Evolutionary conservation across 768 basidiomycete genomes (phyloP).

Genomic region (Leccinum boreale): DNA sequence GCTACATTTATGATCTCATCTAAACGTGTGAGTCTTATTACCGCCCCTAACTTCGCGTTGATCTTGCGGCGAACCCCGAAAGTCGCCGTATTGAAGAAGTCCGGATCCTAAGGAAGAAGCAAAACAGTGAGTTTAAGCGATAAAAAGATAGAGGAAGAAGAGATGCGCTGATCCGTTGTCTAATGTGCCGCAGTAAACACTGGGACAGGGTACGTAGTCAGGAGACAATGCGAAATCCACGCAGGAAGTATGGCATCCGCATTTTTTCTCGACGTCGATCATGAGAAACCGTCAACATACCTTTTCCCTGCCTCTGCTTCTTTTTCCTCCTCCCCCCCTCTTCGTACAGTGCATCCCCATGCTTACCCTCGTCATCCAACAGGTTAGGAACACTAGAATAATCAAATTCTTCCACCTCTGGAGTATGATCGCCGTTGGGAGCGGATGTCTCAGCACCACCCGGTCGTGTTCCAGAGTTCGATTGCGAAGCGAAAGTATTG

Average conservation of each 20-base stretch:
- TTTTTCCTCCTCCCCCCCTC: conserved; percentile 42
- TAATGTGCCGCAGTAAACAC: not conserved
- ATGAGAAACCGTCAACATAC: conserved; percentile 16
- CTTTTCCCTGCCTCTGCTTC: conserved; percentile 49
- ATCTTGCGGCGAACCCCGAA: conserved; percentile 64
- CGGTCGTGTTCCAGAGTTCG: conserved; percentile 1
- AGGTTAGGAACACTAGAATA: conserved; percentile 69
- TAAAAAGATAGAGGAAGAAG: not conserved
- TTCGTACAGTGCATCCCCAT: conserved; percentile 25
- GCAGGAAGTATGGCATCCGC: not conserved
- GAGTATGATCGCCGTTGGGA: conserved; percentile 12
- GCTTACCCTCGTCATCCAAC: conserved; percentile 53
- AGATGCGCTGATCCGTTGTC: conserved; percentile 5
- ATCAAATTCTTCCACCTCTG: conserved; percentile 54
- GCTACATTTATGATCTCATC: conserved; percentile 31
- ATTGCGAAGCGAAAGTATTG: not conserved
- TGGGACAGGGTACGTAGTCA: not conserved
- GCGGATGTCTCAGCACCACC: conserved; percentile 3
- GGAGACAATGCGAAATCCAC: conserved; percentile 8
- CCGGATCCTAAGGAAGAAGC: conserved; percentile 34
- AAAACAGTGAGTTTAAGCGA: conserved; percentile 1
- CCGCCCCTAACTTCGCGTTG: conserved; percentile 64
- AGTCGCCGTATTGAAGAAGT: conserved; percentile 45
- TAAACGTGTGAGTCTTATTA: conserved; percentile 70
- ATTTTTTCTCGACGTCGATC: not conserved